phyloP scores from a whole-genome alignment of 331 rosid genomes.

The Erythrophleum ivorense region DNA sequence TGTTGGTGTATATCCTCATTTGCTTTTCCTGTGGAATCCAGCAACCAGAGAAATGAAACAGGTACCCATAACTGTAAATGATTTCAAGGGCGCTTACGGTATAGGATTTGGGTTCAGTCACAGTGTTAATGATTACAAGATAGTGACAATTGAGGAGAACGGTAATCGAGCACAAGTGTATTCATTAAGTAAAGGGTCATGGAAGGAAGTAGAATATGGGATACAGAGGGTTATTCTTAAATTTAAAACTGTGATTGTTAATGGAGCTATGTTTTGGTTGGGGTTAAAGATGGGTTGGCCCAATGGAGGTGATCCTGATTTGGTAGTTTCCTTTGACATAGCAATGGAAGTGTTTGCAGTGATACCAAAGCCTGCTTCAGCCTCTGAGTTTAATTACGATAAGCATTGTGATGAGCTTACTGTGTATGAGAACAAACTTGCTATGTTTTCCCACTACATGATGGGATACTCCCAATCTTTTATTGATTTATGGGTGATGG shows the following conservation, averaged over 20 bases:
- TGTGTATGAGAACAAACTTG: background rate
- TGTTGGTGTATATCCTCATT: fast-evolving
- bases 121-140: conserved; percentile 20
- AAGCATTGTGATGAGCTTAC: background rate
- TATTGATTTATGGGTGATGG: background rate
- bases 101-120: conserved; percentile 22
- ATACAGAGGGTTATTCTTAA: too few species aligned
- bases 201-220: background rate
- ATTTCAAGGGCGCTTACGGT: too few species aligned
- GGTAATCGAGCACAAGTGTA: too few species aligned
- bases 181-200: background rate
- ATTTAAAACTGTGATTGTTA: background rate
- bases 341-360: background rate
- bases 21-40: conserved; percentile 33
- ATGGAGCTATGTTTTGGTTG: background rate
- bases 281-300: background rate
- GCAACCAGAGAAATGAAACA: conserved; percentile 14
- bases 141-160: background rate
- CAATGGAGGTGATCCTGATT: background rate
- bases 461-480: background rate
- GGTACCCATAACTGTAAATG: background rate
- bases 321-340: background rate
- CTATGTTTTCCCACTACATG: background rate
- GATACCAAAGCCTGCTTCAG: background rate
- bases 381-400: too few species aligned